Percentiles rank a stretch among this genome's conserved stretches.
Evolutionary conservation across 352 stramenopile genomes (phyloP).

Genomic region (Bremia lactucae): DNA sequence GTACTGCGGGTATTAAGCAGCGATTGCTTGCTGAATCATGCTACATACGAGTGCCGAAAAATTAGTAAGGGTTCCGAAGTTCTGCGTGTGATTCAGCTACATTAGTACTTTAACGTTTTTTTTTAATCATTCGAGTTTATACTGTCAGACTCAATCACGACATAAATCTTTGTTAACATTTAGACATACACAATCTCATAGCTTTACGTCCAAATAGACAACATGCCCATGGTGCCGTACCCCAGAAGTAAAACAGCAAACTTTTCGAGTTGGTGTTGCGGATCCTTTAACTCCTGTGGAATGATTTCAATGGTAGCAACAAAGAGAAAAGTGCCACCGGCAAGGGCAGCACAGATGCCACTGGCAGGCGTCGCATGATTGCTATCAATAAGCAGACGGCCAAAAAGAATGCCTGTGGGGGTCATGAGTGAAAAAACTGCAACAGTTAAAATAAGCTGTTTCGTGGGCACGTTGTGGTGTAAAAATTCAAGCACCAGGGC

Average conservation of each 20-base stretch:
- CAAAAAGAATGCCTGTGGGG: conserved; percentile 53
- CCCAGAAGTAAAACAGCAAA: conserved; percentile 41
- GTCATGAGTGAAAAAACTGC: conserved; percentile 68
- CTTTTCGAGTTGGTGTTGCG: conserved; percentile 36
- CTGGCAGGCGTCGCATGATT: conserved; percentile 34
- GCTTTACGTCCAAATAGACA: conserved; percentile 62
- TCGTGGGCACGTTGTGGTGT: conserved; percentile 39
- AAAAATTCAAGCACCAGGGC: conserved; percentile 60
- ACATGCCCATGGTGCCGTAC: conserved; percentile 48
- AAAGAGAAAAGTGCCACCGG: conserved; percentile 73
- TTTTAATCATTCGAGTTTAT: no score
- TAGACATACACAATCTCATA: no score
- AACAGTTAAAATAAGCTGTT: conserved; percentile 33
- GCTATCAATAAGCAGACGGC: conserved; percentile 35
- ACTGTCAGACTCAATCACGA: no score
- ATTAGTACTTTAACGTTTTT: background rate
- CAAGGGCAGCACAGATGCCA: conserved; percentile 63
- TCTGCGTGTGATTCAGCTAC: background rate
- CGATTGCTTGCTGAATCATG: conserved; percentile 1
- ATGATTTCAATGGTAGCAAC: conserved; percentile 78
- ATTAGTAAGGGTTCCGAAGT: background rate
- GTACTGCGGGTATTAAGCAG: conserved; percentile 2
- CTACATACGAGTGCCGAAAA: background rate
- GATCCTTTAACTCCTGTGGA: conserved; percentile 61
- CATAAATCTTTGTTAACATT: no score